Percentiles rank a stretch among this genome's conserved stretches.
phyloP scores from a whole-genome alignment of 2,329 filamentous ascomycete species.

The Microsporum canis region DNA sequence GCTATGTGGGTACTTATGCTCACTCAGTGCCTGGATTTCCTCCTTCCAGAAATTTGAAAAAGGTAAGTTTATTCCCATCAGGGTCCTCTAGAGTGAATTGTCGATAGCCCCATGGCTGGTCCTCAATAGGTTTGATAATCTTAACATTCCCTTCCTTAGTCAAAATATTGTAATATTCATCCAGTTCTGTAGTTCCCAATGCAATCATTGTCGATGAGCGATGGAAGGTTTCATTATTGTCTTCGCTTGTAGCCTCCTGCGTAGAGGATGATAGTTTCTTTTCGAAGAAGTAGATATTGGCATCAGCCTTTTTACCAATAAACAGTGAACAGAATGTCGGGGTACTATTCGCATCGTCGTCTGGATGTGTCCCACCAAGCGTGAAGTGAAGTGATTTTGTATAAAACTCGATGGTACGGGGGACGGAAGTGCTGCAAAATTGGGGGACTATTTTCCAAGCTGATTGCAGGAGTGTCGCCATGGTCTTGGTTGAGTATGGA shows the following conservation, averaged over 20 bases:
- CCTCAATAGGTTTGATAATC: conserved; percentile 10
- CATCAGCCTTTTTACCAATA: conserved; percentile 15
- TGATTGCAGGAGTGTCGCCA: conserved; percentile 7
- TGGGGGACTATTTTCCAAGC: conserved; percentile 18
- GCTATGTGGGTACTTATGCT: not conserved
- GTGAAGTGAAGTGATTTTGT: conserved; percentile 15
- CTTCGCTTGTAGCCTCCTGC: not conserved
- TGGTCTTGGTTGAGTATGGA: not conserved
- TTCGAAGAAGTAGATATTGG: conserved; percentile 17
- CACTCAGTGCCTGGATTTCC: conserved; percentile 12
- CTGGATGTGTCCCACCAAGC: conserved; percentile 15
- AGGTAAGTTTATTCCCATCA: conserved; percentile 13
- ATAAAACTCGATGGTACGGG: conserved; percentile 14
- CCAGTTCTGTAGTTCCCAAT: conserved; percentile 14
- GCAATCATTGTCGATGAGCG: conserved; percentile 14
- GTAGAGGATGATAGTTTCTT: not conserved
- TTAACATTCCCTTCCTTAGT: conserved; percentile 9
- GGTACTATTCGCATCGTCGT: conserved; percentile 8
- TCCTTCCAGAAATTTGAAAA: conserved; percentile 14
- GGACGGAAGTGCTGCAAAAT: conserved; percentile 14
- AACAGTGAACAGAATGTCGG: conserved; percentile 16
- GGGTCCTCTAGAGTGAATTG: conserved; percentile 14
- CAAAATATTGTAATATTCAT: conserved; percentile 14
- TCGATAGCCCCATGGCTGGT: conserved; percentile 13
- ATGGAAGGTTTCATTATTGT: conserved; percentile 8